A percentile compares a stretch with the other conserved stretches of the same genome.
Evolutionary conservation across 1,284 basidiomycete species (phyloP).

Genomic region (Microbotryum violaceum): DNA sequence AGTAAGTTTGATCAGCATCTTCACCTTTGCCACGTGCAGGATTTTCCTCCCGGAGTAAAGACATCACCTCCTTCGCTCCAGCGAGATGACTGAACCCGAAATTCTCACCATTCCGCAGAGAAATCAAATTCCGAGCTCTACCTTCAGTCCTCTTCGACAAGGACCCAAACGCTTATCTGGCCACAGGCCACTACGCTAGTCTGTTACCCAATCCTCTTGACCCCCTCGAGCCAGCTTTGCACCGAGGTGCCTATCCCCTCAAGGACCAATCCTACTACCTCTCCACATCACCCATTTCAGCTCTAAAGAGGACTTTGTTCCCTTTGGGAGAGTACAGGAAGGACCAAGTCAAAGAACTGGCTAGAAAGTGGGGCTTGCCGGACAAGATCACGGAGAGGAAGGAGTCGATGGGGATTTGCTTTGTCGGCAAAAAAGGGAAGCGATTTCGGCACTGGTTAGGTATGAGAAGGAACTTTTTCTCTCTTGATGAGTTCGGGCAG

Average conservation of each 20-base stretch:
- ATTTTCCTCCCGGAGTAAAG: too few relatives aligned
- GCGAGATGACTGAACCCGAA: too few relatives aligned
- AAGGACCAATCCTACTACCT: conserved; percentile 97
- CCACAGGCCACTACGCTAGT: conserved; percentile 78
- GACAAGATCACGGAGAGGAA: conserved; percentile 63
- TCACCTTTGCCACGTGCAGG: conserved; percentile 1
- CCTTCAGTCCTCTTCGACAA: conserved; percentile 53
- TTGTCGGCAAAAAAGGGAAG: conserved; percentile 68
- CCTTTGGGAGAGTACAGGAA: conserved; percentile 66
- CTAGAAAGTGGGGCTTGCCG: conserved; percentile 52
- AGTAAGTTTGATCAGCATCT: conserved; percentile 44
- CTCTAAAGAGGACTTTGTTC: conserved; percentile 64
- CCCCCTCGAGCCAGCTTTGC: conserved; percentile 52
- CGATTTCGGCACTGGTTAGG: conserved; percentile 53
- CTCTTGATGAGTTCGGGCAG: background rate
- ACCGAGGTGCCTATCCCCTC: conserved; percentile 55
- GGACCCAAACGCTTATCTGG: conserved; percentile 16
- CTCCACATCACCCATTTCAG: conserved; percentile 60
- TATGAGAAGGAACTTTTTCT: background rate
- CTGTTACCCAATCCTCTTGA: conserved; percentile 23
- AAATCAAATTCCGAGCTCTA: conserved; percentile 89
- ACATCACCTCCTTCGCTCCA: too few relatives aligned
- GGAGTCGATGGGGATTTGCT: conserved; percentile 97
- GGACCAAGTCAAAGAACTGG: conserved; percentile 67
- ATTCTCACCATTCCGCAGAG: conserved; percentile 36